These are phyloP conservation scores for Diatrype stigma DNA, from an alignment of 2,329 filamentous ascomycete species.

Conservation along the genomic window DNA sequence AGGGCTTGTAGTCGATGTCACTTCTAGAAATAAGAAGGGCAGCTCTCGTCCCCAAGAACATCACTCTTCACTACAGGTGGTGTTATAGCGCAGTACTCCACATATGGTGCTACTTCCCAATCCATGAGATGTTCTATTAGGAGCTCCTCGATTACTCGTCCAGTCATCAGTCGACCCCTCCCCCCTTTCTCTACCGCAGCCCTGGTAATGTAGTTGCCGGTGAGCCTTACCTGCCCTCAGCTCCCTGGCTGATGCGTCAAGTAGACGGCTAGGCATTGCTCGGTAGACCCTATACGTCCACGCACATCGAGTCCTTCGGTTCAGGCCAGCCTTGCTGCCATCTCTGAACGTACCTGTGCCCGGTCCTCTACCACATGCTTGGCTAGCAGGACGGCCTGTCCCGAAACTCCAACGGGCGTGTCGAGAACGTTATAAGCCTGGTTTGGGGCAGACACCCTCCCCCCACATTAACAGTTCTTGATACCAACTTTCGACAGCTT, in stretches of 20 bases:
- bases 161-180: not conserved
- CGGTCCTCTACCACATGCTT: not conserved
- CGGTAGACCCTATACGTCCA: not conserved
- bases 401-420: not conserved
- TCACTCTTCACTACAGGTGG: not conserved
- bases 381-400: not conserved
- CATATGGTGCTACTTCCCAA: not conserved
- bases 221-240: not conserved
- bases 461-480: not conserved
- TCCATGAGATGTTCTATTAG: not conserved
- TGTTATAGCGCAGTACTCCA: not conserved
- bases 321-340: not conserved
- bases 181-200: not conserved
- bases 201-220: not conserved
- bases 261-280: not conserved
- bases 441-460: not conserved
- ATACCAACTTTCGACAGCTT: not conserved
- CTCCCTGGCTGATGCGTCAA: not conserved
- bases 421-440: not conserved
- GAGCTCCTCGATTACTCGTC: not conserved
- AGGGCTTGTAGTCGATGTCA: not conserved
- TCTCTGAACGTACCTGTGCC: not conserved
- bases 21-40: not conserved
- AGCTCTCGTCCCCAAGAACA: not conserved
- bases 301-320: not conserved